Evolutionary conservation across 2,329 filamentous ascomycete species (phyloP).

Genomic region (Fusarium sp.): DNA sequence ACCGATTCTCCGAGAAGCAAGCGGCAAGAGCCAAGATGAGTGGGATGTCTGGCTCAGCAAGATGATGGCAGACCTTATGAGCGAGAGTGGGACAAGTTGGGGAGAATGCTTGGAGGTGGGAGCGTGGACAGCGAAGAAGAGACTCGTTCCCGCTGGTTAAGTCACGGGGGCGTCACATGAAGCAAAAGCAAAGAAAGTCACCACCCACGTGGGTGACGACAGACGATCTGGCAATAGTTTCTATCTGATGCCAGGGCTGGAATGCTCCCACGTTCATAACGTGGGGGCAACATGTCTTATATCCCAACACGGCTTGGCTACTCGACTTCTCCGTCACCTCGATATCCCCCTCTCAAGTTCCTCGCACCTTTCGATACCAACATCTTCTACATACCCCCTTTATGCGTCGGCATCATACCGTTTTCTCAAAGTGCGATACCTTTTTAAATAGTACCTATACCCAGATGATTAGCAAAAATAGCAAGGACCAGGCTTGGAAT

Average conservation of each 20-base stretch:
- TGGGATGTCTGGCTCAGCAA: constrained; percentile 91
- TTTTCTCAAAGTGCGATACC: constrained; percentile 86
- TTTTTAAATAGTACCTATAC: constrained; percentile 75
- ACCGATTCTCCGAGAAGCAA: constrained; percentile 82
- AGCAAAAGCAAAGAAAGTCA: constrained; percentile 26
- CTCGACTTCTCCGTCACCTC: background rate
- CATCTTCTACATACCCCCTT: constrained; percentile 26
- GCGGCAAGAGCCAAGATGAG: constrained; percentile 88
- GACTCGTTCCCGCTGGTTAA: constrained; percentile 9
- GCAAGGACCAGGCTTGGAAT: constrained; percentile 20
- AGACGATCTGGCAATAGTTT: constrained; percentile 11
- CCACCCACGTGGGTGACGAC: constrained; percentile 15
- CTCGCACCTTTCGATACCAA: background rate
- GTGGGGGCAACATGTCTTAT: background rate
- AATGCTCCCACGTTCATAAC: constrained; percentile 6
- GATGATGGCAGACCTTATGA: constrained; percentile 86
- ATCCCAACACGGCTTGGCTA: background rate
- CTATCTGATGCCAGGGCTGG: constrained; percentile 21
- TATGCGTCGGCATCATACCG: constrained; percentile 70
- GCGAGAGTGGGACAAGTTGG: constrained; percentile 80
- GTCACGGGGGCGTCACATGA: constrained; percentile 8
- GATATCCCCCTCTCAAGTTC: background rate
- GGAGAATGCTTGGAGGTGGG: constrained; percentile 89
- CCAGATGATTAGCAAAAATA: constrained; percentile 40
- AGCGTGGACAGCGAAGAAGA: constrained; percentile 90